phyloP scores from a whole-genome alignment of 345 rosid genomes.

The Heritiera littoralis region DNA sequence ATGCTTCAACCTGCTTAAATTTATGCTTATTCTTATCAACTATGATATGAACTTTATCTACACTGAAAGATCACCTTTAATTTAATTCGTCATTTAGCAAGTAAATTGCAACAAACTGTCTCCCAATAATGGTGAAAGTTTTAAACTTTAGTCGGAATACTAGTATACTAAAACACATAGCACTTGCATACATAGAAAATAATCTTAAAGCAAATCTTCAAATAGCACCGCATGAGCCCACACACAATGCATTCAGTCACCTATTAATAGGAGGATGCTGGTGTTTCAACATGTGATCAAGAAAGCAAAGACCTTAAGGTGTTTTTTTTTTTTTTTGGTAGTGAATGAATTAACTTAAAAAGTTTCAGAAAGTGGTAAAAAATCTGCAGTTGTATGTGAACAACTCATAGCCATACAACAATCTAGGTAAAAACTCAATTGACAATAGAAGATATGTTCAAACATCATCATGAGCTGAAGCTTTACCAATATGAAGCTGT shows the following conservation, averaged over 20 bases:
- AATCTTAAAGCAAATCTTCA: conserved; percentile 1
- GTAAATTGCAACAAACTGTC: conserved; percentile 2
- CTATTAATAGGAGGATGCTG: not conserved
- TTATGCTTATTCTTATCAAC: not conserved
- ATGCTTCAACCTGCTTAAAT: not conserved
- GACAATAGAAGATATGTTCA: not conserved
- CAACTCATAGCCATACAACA: not conserved
- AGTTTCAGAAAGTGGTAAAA: not conserved
- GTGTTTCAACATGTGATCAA: not conserved
- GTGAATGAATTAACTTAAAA: not conserved
- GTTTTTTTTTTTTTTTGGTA: not conserved
- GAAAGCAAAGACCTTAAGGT: not conserved
- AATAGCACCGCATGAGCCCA: not conserved
- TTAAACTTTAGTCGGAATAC: not conserved
- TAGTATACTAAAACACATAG: not conserved
- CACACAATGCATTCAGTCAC: not conserved
- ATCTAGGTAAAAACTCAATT: not conserved
- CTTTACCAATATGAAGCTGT: not conserved
- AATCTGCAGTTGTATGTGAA: not conserved
- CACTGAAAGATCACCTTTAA: not conserved
- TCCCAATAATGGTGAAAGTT: not conserved
- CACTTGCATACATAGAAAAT: conserved; percentile 2
- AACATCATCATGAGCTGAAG: not conserved
- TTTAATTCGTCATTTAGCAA: conserved; percentile 9
- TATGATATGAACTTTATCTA: not conserved